These are phyloP conservation scores for Colletotrichum spaethianum DNA, from an alignment of 2,329 filamentous ascomycete genomes.

Conservation along the genomic window DNA sequence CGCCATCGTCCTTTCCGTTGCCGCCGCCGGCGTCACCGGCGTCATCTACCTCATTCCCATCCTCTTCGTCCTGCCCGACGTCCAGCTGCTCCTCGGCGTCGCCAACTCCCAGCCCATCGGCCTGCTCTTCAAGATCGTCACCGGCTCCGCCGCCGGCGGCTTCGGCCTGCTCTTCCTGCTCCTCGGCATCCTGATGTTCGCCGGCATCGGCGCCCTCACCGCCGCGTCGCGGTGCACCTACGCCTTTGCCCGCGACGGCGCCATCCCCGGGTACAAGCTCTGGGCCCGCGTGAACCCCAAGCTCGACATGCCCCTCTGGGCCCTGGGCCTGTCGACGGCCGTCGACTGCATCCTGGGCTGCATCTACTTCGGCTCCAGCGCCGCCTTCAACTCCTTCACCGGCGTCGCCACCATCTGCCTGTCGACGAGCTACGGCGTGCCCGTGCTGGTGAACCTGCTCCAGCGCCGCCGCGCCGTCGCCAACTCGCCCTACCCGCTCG, in stretches of 20 bases:
- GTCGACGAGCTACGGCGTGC: constrained; percentile 81
- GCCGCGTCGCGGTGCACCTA: constrained; percentile 82
- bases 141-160: constrained; percentile 79
- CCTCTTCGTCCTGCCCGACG: constrained; percentile 81
- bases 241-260: constrained; percentile 82
- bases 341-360: constrained; percentile 81
- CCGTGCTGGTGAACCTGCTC: constrained; percentile 79
- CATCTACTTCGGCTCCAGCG: constrained; percentile 84
- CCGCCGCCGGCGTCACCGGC: constrained; percentile 76
- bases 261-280: constrained; percentile 77
- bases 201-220: constrained; percentile 81
- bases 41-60: constrained; percentile 80
- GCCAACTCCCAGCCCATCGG: constrained; percentile 83
- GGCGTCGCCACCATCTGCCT: constrained; percentile 86
- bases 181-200: constrained; percentile 83
- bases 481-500: constrained; percentile 77
- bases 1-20: constrained; percentile 79
- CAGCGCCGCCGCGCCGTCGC: constrained; percentile 76
- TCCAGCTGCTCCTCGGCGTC: constrained; percentile 73
- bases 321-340: constrained; percentile 75
- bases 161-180: constrained; percentile 84
- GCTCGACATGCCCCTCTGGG: constrained; percentile 79
- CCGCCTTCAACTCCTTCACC: constrained; percentile 85
- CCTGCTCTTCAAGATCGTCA: constrained; percentile 81
- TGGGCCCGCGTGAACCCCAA: constrained; percentile 76